These are phyloP conservation scores for Cyathus striatus DNA, from an alignment of 768 basidiomycete species.

Conservation along the genomic window DNA sequence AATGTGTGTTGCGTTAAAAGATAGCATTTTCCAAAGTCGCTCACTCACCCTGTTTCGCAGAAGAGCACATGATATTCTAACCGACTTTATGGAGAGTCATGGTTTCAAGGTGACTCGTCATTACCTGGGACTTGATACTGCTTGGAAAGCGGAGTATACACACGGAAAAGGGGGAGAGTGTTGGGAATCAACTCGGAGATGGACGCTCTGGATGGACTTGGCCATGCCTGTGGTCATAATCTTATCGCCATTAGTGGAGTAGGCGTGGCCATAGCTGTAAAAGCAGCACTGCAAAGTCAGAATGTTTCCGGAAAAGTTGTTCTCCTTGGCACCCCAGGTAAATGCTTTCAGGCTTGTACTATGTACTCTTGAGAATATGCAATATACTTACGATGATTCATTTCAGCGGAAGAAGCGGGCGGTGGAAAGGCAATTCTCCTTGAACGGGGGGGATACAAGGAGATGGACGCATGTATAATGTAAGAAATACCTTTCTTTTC, in stretches of 20 bases:
- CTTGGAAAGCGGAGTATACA: conserved; percentile 71
- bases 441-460: conserved; percentile 70
- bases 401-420: conserved; percentile 69
- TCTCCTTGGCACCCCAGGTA: conserved; percentile 75
- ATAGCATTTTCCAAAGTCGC: neutral
- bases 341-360: conserved; percentile 5
- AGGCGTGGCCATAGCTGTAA: conserved; percentile 69
- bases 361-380: no score
- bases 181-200: conserved; percentile 81
- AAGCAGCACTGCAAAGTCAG: conserved; percentile 59
- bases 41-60: conserved; percentile 27
- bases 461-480: conserved; percentile 83
- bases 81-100: conserved; percentile 58
- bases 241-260: conserved; percentile 77
- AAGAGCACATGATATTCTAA: conserved; percentile 66
- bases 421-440: conserved; percentile 75
- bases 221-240: conserved; percentile 79
- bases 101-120: conserved; percentile 70
- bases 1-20: conserved; percentile 36
- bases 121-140: conserved; percentile 68
- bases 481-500: conserved; percentile 14
- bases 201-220: conserved; percentile 56
- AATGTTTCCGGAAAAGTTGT: conserved; percentile 63
- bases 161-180: conserved; percentile 53
- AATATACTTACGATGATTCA: neutral